A percentile compares a stretch with the other conserved stretches of the same genome.
Conservation (phyloP, 176 grass and related monocot species). For the Musa itinerans region DNA sequence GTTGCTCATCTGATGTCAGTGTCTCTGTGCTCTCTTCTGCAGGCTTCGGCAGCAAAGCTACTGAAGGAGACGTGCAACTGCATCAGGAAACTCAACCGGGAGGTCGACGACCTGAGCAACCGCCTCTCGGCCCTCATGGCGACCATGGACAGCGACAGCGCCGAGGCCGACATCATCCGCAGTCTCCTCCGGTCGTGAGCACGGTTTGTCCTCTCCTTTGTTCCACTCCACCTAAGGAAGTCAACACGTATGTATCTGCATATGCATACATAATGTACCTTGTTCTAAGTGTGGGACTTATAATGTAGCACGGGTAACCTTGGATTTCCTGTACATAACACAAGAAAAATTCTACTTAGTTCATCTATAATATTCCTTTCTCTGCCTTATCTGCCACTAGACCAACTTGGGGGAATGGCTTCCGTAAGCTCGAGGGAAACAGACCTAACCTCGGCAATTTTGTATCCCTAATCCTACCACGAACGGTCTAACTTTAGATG, state of each 20-base stretch:
- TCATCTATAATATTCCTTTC: not conserved
- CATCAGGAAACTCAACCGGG: slow-evolving; percentile 69
- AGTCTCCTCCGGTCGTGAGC: slow-evolving; percentile 32
- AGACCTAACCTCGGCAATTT: too few species aligned
- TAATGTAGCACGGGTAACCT: not conserved
- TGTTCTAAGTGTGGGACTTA: not conserved
- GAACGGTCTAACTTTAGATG: too few species aligned
- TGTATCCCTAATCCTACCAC: too few species aligned
- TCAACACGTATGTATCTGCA: not conserved
- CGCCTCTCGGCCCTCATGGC: slow-evolving; percentile 55
- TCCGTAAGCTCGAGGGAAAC: not conserved
- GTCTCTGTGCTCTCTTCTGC: not conserved
- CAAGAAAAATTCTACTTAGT: too few species aligned
- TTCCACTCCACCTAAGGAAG: not conserved
- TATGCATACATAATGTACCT: not conserved
- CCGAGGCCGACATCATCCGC: slow-evolving; percentile 56
- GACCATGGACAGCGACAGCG: slow-evolving; percentile 51
- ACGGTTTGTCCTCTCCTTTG: too few species aligned
- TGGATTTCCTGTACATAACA: not conserved
- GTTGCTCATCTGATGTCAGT: not conserved
- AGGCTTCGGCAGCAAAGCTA: slow-evolving; percentile 54
- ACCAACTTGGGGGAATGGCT: not conserved
- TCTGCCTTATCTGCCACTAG: not conserved
- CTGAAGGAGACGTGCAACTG: slow-evolving; percentile 74
- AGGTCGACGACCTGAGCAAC: slow-evolving; percentile 63